Evolutionary conservation across 805 yeast genomes (phyloP).

Genomic region (Yarrowia sp.): DNA sequence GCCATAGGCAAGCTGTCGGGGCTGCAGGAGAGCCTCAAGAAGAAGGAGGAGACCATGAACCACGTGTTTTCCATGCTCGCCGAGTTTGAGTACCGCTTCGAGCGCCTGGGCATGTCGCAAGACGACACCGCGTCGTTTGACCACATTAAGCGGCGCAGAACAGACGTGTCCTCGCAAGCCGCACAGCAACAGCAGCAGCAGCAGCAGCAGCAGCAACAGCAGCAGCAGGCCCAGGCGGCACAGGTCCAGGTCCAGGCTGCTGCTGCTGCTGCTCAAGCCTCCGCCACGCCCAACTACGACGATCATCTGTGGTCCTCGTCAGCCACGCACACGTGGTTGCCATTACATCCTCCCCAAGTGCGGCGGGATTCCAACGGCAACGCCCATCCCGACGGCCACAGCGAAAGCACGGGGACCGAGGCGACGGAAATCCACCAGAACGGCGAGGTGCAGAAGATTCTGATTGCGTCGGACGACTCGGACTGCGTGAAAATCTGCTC

Average conservation of each 20-base stretch:
- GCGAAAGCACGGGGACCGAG: neutral
- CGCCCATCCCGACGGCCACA: constrained; percentile 15
- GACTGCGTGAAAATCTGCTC: constrained; percentile 80
- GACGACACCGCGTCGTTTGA: constrained; percentile 23
- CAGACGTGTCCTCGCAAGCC: neutral
- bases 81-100: constrained; percentile 36
- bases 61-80: constrained; percentile 35
- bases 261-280: no score
- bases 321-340: constrained; percentile 11
- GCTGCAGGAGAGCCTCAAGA: constrained; percentile 36
- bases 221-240: neutral
- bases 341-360: constrained; percentile 24
- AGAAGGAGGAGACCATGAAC: constrained; percentile 39
- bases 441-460: constrained; percentile 45
- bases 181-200: no score
- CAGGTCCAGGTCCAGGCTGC: no score
- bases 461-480: constrained; percentile 64
- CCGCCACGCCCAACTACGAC: neutral
- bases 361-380: constrained; percentile 17
- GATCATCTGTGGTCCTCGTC: constrained; percentile 25
- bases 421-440: constrained; percentile 23
- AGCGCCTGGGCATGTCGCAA: constrained; percentile 24
- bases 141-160: constrained; percentile 15
- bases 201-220: neutral
- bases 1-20: constrained; percentile 18